Evolutionary conservation across 1,284 basidiomycete genomes (phyloP), one percentile per base, ranked within the genome.

Genomic region (Microbotryum violaceum): DNA sequence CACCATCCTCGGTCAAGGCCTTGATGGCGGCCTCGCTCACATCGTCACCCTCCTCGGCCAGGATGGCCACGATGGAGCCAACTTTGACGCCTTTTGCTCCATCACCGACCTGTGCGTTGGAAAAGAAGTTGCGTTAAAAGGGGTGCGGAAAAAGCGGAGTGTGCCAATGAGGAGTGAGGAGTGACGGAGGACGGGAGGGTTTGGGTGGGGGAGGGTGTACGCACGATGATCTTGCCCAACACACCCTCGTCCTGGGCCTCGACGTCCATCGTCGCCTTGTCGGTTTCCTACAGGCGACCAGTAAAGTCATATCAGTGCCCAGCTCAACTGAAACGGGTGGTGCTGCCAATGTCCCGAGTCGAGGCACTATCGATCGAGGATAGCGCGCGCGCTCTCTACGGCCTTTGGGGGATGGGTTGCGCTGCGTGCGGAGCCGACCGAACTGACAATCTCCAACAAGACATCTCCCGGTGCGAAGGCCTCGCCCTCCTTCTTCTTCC

Each of bases 181-280:
- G 37, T 16, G 37, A 42, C 14, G 37, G 37, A 42, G 37, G 61
- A 89, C 83, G 68, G 87, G 58, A 33, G 21, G 29, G 23, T 6
- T 23, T 42, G 37, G 37, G 37, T 12, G 37, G 37, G 6, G 10
- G 29, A 29, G 31, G 31, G 31, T 31, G 12, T 21, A 76, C 84
- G 63, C 69, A 91, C 90, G 66, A 97, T 65, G 67, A 97, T 96
- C 83, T 97, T 97, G 58, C 88, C 93, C 64, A 98, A 79, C 65
- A 97, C 79, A 74, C 94, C 94, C 70, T 97, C 93, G 55, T 98
- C 94, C 78, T 92, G 91, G 18, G 94, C 91, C 78, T 98, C 94
- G 29, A 98, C 94, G 77, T 98, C 94, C 78, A 98, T 98, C 49
- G 91, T 94, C 20, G 94, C 94, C 82, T 97, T 97, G 85, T 97